Conservation (phyloP, 768 basidiomycete species). For the Kwoniella newhampshirensis region DNA sequence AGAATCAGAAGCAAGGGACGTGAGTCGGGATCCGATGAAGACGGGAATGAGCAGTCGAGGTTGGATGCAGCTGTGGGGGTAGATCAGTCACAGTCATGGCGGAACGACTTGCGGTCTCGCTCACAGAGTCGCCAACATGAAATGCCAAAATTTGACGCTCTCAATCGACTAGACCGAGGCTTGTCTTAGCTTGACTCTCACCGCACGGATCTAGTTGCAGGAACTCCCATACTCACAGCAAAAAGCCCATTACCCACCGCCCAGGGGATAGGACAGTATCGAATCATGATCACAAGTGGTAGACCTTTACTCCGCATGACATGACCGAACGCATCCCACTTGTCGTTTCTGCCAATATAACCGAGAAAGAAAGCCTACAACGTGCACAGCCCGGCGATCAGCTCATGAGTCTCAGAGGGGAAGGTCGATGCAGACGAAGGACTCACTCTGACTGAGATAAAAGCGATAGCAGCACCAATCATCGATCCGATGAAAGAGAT, state of each 20-base stretch:
- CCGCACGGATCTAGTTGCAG: no score
- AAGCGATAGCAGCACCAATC: conserved; percentile 43
- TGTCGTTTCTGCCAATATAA: conserved; percentile 39
- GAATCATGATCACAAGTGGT: conserved; percentile 51
- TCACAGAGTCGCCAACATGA: conserved; percentile 50
- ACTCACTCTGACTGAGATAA: conserved; percentile 48
- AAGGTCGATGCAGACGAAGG: not conserved
- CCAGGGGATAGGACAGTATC: conserved; percentile 53
- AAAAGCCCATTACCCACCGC: conserved; percentile 52
- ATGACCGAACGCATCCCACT: conserved; percentile 51
- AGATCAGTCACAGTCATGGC: not conserved
- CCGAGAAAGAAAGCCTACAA: conserved; percentile 48
- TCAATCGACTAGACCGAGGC: conserved; percentile 41
- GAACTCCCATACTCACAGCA: conserved; percentile 52
- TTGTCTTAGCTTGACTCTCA: no score
- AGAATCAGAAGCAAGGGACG: conserved; percentile 39
- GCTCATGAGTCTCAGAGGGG: not conserved
- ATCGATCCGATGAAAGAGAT: conserved; percentile 39
- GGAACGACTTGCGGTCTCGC: not conserved
- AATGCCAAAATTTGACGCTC: conserved; percentile 48
- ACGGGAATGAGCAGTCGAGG: conserved; percentile 50
- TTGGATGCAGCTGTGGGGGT: conserved; percentile 29
- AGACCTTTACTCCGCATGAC: conserved; percentile 52
- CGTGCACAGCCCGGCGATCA: not conserved
- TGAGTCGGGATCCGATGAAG: conserved; percentile 53